Evolutionary conservation across 1,139 yeast species (phyloP).

Genomic region (Taphrina pruni): DNA sequence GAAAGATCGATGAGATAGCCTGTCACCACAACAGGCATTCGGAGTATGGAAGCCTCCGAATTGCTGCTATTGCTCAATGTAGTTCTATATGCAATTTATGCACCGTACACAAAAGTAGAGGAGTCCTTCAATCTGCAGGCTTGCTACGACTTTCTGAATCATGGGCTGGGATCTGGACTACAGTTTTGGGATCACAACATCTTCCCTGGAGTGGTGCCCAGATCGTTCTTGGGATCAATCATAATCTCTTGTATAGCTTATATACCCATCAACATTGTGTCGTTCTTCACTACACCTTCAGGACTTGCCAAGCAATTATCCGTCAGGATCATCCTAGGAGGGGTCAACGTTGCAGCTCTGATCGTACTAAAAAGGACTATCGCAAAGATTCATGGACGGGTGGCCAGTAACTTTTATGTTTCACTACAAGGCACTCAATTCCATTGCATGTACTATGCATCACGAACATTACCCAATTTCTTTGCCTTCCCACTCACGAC

Average conservation of each 20-base stretch:
- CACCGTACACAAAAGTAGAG: conserved; percentile 92
- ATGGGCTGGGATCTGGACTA: conserved; percentile 57
- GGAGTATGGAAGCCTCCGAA: conserved; percentile 8
- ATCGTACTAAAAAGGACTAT: conserved; percentile 48
- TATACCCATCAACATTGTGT: neutral
- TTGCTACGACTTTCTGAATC: conserved; percentile 73
- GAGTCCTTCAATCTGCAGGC: conserved; percentile 94
- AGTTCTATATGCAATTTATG: conserved; percentile 56
- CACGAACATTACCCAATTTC: conserved; percentile 86
- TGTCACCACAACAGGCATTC: too few species aligned
- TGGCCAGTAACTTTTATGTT: conserved; percentile 60
- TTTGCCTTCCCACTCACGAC: conserved; percentile 72
- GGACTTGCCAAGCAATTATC: conserved; percentile 48
- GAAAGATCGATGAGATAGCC: too few species aligned
- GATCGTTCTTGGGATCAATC: conserved; percentile 81
- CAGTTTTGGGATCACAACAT: conserved; percentile 68
- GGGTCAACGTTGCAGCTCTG: conserved; percentile 50
- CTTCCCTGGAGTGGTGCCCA: conserved; percentile 90
- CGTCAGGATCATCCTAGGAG: conserved; percentile 51
- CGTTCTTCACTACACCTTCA: neutral
- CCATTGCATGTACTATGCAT: conserved; percentile 75
- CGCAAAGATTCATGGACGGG: conserved; percentile 42
- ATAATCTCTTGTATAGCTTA: conserved; percentile 56
- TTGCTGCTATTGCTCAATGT: conserved; percentile 47
- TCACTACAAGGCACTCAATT: conserved; percentile 70